phyloP scores from a whole-genome alignment of 495 filamentous ascomycete species.

The Aspergillus homomorphus region DNA sequence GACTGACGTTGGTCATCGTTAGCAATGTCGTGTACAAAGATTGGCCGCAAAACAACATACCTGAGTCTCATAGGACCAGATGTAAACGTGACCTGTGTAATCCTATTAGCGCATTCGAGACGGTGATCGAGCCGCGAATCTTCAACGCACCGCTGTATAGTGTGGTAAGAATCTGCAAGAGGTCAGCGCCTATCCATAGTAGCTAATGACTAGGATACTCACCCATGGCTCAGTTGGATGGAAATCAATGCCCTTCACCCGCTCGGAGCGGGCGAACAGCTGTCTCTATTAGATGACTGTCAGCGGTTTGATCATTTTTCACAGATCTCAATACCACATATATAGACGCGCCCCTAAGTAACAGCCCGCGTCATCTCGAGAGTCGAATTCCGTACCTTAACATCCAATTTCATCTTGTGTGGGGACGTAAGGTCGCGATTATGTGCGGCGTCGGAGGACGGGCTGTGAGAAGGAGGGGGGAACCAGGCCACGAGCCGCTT shows the following conservation, averaged over 20 bases:
- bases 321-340: conserved; percentile 20
- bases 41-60: conserved; percentile 31
- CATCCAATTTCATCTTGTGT: conserved; percentile 80
- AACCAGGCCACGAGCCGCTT: conserved; percentile 41
- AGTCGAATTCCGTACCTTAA: conserved; percentile 65
- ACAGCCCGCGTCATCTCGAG: conserved; percentile 17
- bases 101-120: conserved; percentile 26
- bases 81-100: conserved; percentile 83
- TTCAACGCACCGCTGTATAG: conserved; percentile 78
- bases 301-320: conserved; percentile 26
- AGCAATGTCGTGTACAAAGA: conserved; percentile 5
- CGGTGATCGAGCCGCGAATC: conserved; percentile 2
- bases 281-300: conserved; percentile 57
- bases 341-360: conserved; percentile 10
- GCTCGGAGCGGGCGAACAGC: conserved; percentile 79
- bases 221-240: conserved; percentile 94
- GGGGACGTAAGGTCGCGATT: conserved; percentile 35
- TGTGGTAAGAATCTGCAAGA: conserved; percentile 75
- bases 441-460: conserved; percentile 38
- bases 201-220: conserved; percentile 23
- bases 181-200: conserved; percentile 26
- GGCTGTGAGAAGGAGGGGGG: conserved; percentile 31
- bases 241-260: conserved; percentile 97
- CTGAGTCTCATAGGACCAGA: conserved; percentile 98
- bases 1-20: conserved; percentile 44